Percentiles rank a stretch among this genome's conserved stretches.
phyloP scores from a whole-genome alignment of 495 filamentous ascomycete genomes.

The Penicillium longicatenatum region DNA sequence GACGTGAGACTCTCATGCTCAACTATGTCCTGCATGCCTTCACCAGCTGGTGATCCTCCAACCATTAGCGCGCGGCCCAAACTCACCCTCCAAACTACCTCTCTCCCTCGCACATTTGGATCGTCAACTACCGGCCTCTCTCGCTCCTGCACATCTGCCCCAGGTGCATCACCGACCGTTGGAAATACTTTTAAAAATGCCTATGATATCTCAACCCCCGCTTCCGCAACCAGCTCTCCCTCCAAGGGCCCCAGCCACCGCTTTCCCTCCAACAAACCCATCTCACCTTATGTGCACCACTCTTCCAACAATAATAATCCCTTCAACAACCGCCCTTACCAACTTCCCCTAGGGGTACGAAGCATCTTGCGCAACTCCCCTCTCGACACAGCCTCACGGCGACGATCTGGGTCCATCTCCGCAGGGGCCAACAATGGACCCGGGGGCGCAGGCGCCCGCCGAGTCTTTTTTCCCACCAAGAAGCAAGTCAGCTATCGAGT shows the following conservation, averaged over 20 bases:
- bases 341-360: conserved; percentile 62
- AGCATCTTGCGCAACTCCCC: conserved; percentile 82
- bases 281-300: conserved; percentile 23
- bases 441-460: conserved; percentile 36
- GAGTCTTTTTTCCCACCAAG: conserved; percentile 58
- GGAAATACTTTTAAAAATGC: conserved; percentile 84
- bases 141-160: conserved; percentile 57
- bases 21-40: conserved; percentile 31
- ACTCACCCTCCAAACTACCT: conserved; percentile 75
- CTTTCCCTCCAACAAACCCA: conserved; percentile 39
- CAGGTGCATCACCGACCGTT: conserved; percentile 70
- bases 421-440: conserved; percentile 32
- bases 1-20: conserved; percentile 30
- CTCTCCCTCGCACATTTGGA: conserved; percentile 53
- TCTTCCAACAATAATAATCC: conserved; percentile 28
- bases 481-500: conserved; percentile 58
- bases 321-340: conserved; percentile 56
- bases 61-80: conserved; percentile 64
- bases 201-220: conserved; percentile 68
- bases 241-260: conserved; percentile 29
- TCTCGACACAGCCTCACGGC: conserved; percentile 38
- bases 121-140: conserved; percentile 57
- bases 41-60: conserved; percentile 23
- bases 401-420: conserved; percentile 43
- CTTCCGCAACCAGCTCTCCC: conserved; percentile 56